Evolutionary conservation across 2,329 filamentous ascomycete genomes (phyloP), one percentile per base, ranked within the genome.

Genomic region (Pseudogymnoascus sp.): DNA sequence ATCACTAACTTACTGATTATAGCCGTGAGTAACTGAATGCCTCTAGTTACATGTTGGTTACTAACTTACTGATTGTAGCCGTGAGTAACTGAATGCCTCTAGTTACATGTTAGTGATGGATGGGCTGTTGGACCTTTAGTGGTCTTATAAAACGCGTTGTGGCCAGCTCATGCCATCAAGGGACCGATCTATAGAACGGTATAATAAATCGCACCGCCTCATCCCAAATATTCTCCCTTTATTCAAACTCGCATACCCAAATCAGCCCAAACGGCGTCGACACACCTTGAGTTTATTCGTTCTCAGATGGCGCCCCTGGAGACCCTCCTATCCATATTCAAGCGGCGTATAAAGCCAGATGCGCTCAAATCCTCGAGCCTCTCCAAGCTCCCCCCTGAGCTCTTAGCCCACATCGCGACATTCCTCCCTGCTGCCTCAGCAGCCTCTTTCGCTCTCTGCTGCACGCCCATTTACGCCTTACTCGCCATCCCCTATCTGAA

Each of bases 81-180:
- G 3, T 0, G 78, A 71, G n/a, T 40, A 7, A 40, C 37, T 28
- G 25, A 28, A 28, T 28, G 25, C 25, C 25, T 28, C 25, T 8
- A 31, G 28, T 31, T 31, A 31, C 28, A 31, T 23, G 40, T 0
- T 81, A 80, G 0, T 88, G 73, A 4, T 84, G 84, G 0, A 88
- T 45, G 18, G 41, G 21, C 21, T 25, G 41, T 45, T 45, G 5
- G 41, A 45, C 41, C 41, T 25, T 23, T 14, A 21, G 21, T 45
- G 41, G 41, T 14, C 41, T 25, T 45, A 45, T 45, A 45, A 45
- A 12, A 16, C 12, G 18, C 9, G 21, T 45, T 6, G 5, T 7
- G 18, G 41, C 41, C 18, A 23, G 41, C 18, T 45, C 21, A 45
- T 23, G 21, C 41, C 21, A 23, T 8, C 12, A 45, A 23, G 38